phyloP scores from a whole-genome alignment of 768 basidiomycete genomes.

The Cystofilobasidium macerans region DNA sequence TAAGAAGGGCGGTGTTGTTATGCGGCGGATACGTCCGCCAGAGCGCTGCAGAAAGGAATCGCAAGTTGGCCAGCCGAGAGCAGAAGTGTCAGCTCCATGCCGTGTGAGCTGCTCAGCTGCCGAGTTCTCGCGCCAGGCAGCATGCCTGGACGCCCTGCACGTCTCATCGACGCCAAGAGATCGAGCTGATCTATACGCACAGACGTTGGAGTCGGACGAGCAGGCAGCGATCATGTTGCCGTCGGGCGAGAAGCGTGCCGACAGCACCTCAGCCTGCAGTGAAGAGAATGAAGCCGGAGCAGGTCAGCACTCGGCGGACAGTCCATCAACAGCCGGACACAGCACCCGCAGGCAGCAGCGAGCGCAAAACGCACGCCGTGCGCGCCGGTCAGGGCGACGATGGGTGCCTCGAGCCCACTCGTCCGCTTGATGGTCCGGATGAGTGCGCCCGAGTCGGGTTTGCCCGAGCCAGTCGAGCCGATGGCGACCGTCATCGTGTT shows the following conservation, averaged over 20 bases:
- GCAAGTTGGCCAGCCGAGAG: too few relatives aligned
- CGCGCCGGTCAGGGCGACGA: constrained; percentile 76
- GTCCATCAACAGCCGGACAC: too few relatives aligned
- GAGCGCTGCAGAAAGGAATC: constrained; percentile 46
- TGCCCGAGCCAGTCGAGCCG: constrained; percentile 29
- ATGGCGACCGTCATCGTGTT: constrained; percentile 40
- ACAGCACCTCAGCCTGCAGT: constrained; percentile 66
- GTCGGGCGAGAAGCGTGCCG: constrained; percentile 85
- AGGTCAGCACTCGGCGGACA: too few relatives aligned
- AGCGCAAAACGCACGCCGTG: constrained; percentile 54
- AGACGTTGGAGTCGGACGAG: constrained; percentile 78
- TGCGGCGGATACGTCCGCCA: constrained; percentile 90
- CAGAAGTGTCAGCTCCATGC: too few relatives aligned
- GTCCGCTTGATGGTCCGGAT: constrained; percentile 80
- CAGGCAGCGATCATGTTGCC: constrained; percentile 90
- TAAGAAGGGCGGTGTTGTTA: constrained; percentile 78
- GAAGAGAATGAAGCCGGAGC: not conserved
- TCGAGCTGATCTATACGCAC: constrained; percentile 44
- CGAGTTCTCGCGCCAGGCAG: not conserved
- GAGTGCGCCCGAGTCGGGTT: constrained; percentile 44
- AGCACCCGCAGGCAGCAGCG: not conserved
- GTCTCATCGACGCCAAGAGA: not conserved
- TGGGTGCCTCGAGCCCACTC: constrained; percentile 85
- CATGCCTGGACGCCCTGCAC: too few relatives aligned
- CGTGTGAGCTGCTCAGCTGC: constrained; percentile 3